phyloP scores from a whole-genome alignment of 169 alveolate species.

The Perkinsus chesapeaki region DNA sequence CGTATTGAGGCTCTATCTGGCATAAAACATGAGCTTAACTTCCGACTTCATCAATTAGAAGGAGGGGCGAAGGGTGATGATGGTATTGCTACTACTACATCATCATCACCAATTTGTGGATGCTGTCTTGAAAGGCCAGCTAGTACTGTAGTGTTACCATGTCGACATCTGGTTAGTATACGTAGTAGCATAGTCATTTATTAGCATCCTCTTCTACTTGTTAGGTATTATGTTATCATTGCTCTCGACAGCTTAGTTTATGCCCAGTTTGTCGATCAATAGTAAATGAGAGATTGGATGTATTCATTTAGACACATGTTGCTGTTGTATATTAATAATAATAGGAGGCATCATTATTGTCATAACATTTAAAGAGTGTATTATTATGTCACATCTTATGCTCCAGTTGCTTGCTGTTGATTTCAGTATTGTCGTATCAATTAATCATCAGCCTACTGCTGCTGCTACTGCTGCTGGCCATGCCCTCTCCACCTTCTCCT shows the following conservation, averaged over 20 bases:
- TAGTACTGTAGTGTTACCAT: background rate
- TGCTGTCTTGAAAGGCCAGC: background rate
- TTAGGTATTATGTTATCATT: background rate
- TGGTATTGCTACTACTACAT: background rate
- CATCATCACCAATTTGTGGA: background rate
- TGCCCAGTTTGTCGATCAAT: background rate
- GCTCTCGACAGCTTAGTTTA: background rate
- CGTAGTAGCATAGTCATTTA: background rate
- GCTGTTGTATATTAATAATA: background rate
- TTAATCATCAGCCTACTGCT: no score
- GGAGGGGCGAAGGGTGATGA: background rate
- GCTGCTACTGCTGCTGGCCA: no score
- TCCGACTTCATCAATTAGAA: background rate
- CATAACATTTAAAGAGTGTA: no score
- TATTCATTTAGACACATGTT: background rate
- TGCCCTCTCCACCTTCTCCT: no score
- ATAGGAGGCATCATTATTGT: background rate
- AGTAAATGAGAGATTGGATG: background rate
- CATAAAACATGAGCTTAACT: background rate
- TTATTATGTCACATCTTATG: no score
- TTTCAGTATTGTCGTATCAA: no score
- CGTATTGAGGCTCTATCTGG: background rate
- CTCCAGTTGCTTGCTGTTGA: no score
- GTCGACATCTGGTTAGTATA: background rate
- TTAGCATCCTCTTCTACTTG: background rate